phyloP scores from a whole-genome alignment of 2,329 filamentous ascomycete genomes.

The Zelopaecilomyces penicillatus region DNA sequence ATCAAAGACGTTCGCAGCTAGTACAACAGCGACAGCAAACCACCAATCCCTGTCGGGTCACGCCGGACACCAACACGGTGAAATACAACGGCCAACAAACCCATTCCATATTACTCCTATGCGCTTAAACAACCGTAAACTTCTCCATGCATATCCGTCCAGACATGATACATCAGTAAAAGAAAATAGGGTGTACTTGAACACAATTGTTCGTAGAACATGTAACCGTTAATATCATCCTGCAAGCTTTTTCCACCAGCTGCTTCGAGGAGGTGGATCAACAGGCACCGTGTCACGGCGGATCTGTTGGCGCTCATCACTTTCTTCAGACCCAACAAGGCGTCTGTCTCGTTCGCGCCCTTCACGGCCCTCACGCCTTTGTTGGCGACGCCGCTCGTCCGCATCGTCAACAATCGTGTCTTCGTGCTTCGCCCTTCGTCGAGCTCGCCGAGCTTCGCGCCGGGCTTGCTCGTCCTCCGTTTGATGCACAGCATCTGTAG shows the following conservation, averaged over 20 bases:
- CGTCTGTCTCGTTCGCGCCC: constrained; percentile 28
- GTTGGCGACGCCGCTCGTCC: constrained; percentile 34
- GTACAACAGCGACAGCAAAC: no score
- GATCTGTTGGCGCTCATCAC: constrained; percentile 35
- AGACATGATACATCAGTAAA: background rate
- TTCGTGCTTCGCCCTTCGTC: constrained; percentile 35
- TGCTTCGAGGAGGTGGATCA: constrained; percentile 43
- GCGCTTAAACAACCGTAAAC: no score
- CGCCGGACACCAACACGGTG: no score
- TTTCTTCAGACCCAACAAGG: constrained; percentile 30
- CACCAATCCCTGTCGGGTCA: no score
- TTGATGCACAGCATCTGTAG: constrained; percentile 24
- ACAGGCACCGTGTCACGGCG: constrained; percentile 33
- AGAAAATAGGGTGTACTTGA: constrained; percentile 3
- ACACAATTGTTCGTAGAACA: constrained; percentile 11
- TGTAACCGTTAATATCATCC: constrained; percentile 19
- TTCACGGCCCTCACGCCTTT: constrained; percentile 38
- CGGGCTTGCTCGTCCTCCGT: constrained; percentile 41
- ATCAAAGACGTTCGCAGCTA: constrained; percentile 3
- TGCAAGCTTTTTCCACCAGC: constrained; percentile 53
- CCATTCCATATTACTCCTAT: no score
- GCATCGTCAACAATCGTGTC: constrained; percentile 34
- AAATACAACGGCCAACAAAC: no score
- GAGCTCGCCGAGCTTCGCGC: constrained; percentile 39
- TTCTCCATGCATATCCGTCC: background rate